Base-by-base conservation (phyloP, 176 grass and related monocot genomes). In the Triticum timopheevii region DNA sequence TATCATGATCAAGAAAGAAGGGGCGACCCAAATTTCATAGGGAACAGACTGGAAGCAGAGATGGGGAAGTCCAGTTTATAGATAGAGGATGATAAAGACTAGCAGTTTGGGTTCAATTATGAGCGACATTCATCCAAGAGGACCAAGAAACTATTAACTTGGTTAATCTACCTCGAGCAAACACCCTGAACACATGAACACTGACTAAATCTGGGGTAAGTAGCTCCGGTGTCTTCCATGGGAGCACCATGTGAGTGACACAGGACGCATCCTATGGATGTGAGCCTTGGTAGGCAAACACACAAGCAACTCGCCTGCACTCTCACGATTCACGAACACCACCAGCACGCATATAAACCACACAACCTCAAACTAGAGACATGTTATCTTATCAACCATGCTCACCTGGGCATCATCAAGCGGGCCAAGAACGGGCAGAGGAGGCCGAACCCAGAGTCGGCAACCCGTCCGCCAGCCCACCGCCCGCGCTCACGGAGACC, bases 331-430 rank as follows among this genome's bases (percentile, higher is more conserved):
- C 33, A 72, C 3, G 31, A 70, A 13, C 31, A 58, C 13, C 19
- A 56, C 65, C 28, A 25, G 13, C 45, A 16, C 11, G 44, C 65
- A 36, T 12, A 17, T 16, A 54, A 35, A 70, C 27, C 30, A 10
- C 66, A 58, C 20, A 56, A 13, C 65, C 66, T 56, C 13, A 49
- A 49, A 45, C 22, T 75, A 25, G 1, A 44, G 38, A 25, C 20
- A n/a, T 25, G 4, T 50, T 40, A 79, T 25, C 77, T 62, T 62
- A 63, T 38, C 31, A 64, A 80, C 20, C 67, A 42, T 13, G 35
- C 81, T 83, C 81, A 83, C 81, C 81, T 83, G 31, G 67, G 33
- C 69, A 83, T 10, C 34, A 71, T 83, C 15, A 72, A 59, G 15
- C n/a, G 33, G n/a, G 81, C 49, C 67, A 61, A 19, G 49, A 72